These are phyloP conservation scores for Corinectria fuckeliana DNA, from an alignment of 2,329 filamentous ascomycete species.

Conservation along the genomic window DNA sequence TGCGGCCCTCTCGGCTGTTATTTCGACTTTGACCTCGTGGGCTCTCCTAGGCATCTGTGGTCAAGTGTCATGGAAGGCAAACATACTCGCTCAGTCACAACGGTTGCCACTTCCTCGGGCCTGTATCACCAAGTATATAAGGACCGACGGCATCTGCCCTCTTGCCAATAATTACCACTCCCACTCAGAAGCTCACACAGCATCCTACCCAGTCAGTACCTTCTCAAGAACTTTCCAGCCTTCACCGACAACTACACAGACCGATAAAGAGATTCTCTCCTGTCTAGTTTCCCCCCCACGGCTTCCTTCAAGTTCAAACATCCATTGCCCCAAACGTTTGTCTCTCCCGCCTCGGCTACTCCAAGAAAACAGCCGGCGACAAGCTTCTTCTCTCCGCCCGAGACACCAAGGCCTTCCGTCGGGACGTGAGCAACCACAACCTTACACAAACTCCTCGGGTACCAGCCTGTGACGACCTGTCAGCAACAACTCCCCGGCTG, in stretches of 20 bases:
- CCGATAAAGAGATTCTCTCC: neutral
- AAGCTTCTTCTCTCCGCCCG: constrained; percentile 27
- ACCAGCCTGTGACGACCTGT: constrained; percentile 27
- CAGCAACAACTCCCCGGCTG: constrained; percentile 24
- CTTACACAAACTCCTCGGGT: constrained; percentile 37
- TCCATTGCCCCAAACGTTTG: constrained; percentile 1
- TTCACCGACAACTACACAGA: constrained; percentile 1
- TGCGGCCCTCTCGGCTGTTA: constrained; percentile 31
- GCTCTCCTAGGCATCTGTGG: constrained; percentile 34
- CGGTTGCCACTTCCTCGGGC: constrained; percentile 34
- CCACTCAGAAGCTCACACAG: constrained; percentile 25
- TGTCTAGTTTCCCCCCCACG: constrained; percentile 2
- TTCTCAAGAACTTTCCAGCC: no score
- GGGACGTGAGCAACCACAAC: constrained; percentile 27
- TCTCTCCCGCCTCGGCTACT: constrained; percentile 1
- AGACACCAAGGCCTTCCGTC: constrained; percentile 31
- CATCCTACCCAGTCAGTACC: neutral
- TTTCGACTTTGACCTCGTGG: constrained; percentile 39
- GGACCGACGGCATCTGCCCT: constrained; percentile 25
- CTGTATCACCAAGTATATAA: constrained; percentile 41
- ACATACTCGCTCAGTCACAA: constrained; percentile 34
- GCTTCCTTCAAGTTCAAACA: neutral
- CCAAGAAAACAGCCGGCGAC: constrained; percentile 11
- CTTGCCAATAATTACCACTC: constrained; percentile 25
- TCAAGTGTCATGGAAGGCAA: constrained; percentile 39